Conservation (phyloP, 306 rosid species). For the Canavalia gladiata region DNA sequence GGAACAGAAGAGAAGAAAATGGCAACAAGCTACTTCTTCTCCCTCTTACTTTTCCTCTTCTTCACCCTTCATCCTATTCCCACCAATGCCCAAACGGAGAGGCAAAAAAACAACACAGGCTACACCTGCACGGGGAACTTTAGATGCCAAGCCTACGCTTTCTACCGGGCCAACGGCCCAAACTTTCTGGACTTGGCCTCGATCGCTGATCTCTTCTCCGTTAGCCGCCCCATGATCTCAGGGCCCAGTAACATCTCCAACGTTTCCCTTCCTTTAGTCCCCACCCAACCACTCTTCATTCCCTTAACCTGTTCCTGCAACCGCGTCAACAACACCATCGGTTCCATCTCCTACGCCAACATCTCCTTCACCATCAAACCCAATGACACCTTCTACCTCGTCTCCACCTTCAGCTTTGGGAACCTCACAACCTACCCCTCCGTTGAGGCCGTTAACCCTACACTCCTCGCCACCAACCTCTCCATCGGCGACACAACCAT, state of each 20-base stretch:
- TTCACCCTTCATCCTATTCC: slow-evolving; percentile 16
- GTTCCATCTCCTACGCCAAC: slow-evolving; percentile 77
- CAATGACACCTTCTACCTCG: slow-evolving; percentile 62
- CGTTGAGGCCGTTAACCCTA: slow-evolving; percentile 71
- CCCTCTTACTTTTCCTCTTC: slow-evolving; percentile 34
- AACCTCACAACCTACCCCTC: slow-evolving; percentile 85
- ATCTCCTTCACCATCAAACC: slow-evolving; percentile 60
- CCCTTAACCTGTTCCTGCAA: slow-evolving; percentile 85
- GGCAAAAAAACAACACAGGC: slow-evolving; percentile 59
- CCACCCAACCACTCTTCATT: slow-evolving; percentile 67
- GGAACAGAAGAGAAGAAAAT: no score
- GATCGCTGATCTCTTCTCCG: slow-evolving; percentile 78
- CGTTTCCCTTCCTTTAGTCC: slow-evolving; percentile 57
- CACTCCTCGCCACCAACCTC: slow-evolving; percentile 58
- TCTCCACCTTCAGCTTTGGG: slow-evolving; percentile 58
- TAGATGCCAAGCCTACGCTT: slow-evolving; percentile 73
- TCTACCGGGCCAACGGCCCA: slow-evolving; percentile 69
- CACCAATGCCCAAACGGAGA: slow-evolving; percentile 58
- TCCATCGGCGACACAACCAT: slow-evolving; percentile 55
- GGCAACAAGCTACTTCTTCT: no score
- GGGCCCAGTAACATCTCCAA: slow-evolving; percentile 72
- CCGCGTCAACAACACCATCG: slow-evolving; percentile 52
- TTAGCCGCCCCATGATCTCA: slow-evolving; percentile 75
- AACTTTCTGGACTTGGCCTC: slow-evolving; percentile 76
- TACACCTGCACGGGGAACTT: slow-evolving; percentile 52